Base-by-base conservation (phyloP, 1,139 yeast species). In the Kodamaea anthophila region DNA sequence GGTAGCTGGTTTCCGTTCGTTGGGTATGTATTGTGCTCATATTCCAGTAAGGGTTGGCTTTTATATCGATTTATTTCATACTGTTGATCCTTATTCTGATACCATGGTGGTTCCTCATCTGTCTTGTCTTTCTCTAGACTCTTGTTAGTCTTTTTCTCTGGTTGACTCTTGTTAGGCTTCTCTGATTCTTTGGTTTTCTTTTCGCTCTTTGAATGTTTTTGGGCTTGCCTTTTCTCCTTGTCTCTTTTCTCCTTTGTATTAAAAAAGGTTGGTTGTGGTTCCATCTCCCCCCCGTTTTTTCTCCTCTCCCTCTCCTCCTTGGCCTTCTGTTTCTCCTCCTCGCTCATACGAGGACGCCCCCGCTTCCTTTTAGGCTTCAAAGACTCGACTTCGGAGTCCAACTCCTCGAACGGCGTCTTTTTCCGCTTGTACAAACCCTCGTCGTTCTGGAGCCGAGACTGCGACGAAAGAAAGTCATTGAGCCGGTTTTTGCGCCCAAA, bases 361-460 rank as follows among this genome's bases (percentile, higher is more conserved):
- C 10, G 9, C n/a, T 19, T 10, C 21, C 5, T 7, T 8, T 8
- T 8, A 41, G 16, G 38, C 22, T 22, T 21, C 16, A 41, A 31
- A 11, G 28, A 30, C 3, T 30, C 26, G 13, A 57, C 36, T 23
- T 55, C 59, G 21, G 49, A 46, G 31, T 53, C 46, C 26, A 55
- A 41, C 26, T 42, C 49, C 8, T 51, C 47, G 5, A 49, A 46
- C 2, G 60, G 63, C 3, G 61, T 28, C 4, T 25, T 24, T 32
- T 55, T 50, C 34, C 71, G 40, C 32, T 63, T 64, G 42, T 64
- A 66, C 12, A 60, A 49, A 13, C 70, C 73, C 27, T 63, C 72
- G 36, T 66, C 73, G 14, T 23, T 13, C 28, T 26, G 31, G n/a
- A n/a, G n/a, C n/a, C n/a, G n/a, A n/a, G n/a, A n/a, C 34, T 24